Percentiles rank a stretch among this genome's conserved stretches.
Evolutionary conservation across 2,329 filamentous ascomycete species (phyloP).

Genomic region (Sarocladium kiliense): DNA sequence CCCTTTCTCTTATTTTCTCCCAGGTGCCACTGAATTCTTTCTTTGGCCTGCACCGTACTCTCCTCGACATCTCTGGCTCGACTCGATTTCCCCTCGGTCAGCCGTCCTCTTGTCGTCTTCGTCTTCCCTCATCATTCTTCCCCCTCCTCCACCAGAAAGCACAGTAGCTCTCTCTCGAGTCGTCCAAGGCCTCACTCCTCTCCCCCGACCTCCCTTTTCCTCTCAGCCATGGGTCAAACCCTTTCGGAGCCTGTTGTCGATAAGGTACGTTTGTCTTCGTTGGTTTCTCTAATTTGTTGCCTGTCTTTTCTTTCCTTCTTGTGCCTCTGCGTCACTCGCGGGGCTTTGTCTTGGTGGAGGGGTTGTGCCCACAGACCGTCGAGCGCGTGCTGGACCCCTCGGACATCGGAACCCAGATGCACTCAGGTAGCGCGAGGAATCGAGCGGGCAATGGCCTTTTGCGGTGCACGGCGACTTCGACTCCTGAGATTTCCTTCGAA

Average conservation of each 20-base stretch:
- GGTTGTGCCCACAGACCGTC: constrained; percentile 2
- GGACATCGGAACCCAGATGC: background rate
- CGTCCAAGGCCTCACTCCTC: no score
- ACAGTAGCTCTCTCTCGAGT: constrained; percentile 14
- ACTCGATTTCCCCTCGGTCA: background rate
- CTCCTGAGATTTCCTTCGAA: no score
- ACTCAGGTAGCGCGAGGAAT: background rate
- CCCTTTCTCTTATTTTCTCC: background rate
- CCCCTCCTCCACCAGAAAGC: constrained; percentile 17
- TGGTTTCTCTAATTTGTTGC: background rate
- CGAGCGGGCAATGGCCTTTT: background rate
- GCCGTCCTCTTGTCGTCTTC: background rate
- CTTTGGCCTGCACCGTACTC: constrained; percentile 10
- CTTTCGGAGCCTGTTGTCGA: constrained; percentile 98
- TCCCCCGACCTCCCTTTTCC: constrained; percentile 10
- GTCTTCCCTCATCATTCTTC: background rate
- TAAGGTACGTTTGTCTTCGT: constrained; percentile 61
- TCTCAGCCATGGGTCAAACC: constrained; percentile 83
- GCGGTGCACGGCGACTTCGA: no score
- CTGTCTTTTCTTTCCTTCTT: background rate
- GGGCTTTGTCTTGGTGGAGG: constrained; percentile 9
- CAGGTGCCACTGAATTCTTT: background rate
- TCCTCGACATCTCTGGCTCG: background rate
- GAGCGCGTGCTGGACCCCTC: background rate
- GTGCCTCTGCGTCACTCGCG: background rate